Conservation (phyloP, 805 yeast genomes). For the Yamadazyma takamatsuzukensis region DNA sequence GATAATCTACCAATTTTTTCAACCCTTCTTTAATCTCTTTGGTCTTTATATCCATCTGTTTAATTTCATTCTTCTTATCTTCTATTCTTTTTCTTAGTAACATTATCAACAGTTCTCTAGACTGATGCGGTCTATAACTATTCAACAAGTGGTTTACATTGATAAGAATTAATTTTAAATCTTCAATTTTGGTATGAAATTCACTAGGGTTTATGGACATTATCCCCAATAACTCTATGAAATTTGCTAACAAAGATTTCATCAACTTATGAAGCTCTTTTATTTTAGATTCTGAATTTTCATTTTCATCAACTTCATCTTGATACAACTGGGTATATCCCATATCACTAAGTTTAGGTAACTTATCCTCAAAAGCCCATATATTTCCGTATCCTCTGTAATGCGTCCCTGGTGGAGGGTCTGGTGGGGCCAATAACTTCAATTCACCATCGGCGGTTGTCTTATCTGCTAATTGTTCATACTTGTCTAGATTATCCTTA, state of each 20-base stretch:
- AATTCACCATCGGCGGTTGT: constrained; percentile 40
- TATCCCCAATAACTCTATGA: constrained; percentile 76
- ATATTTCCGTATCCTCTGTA: constrained; percentile 87
- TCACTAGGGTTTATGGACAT: constrained; percentile 69
- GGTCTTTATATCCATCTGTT: constrained; percentile 38
- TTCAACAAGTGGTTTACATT: constrained; percentile 90
- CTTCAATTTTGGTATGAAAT: constrained; percentile 61
- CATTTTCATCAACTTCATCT: constrained; percentile 25
- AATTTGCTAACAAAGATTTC: constrained; percentile 74
- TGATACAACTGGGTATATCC: constrained; percentile 74
- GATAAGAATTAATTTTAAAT: constrained; percentile 73
- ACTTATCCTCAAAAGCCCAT: constrained; percentile 78
- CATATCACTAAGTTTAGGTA: constrained; percentile 70
- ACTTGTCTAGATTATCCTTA: constrained; percentile 51
- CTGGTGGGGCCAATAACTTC: constrained; percentile 62
- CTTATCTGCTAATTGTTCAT: constrained; percentile 22
- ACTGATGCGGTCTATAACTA: constrained; percentile 93
- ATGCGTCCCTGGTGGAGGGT: constrained; percentile 54
- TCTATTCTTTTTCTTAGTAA: constrained; percentile 68
- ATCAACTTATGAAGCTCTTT: constrained; percentile 76
- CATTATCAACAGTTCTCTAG: constrained; percentile 82
- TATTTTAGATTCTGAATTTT: constrained; percentile 47
- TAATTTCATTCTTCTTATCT: constrained; percentile 53
- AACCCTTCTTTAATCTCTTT: constrained; percentile 37
- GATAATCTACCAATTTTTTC: constrained; percentile 14